A percentile compares a stretch with the other conserved stretches of the same genome.
Conservation (phyloP, 257 asterid genomes). For the Mentha longifolia region DNA sequence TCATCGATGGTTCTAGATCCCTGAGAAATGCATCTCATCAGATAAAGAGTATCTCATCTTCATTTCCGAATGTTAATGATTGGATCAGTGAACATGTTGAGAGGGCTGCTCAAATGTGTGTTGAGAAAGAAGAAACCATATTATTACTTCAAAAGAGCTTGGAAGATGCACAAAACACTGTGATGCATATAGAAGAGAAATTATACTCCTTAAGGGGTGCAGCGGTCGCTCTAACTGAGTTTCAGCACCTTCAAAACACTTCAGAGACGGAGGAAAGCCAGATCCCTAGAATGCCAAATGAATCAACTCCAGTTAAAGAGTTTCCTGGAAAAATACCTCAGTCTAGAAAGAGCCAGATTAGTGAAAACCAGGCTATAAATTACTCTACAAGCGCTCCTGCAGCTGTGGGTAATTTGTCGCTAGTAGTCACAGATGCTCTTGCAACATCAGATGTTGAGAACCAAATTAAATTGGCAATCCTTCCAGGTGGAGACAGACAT, state of each 20-base stretch:
- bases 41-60: slow-evolving; percentile 61
- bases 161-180: slow-evolving; percentile 75
- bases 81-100: slow-evolving; percentile 72
- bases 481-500: slow-evolving; percentile 37
- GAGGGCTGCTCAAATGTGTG: slow-evolving; percentile 68
- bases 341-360: slow-evolving; percentile 34
- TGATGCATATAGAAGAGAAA: slow-evolving; percentile 70
- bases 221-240: slow-evolving; percentile 63
- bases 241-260: slow-evolving; percentile 52
- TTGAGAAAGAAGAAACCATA: slow-evolving; percentile 79
- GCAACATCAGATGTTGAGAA: slow-evolving; percentile 32
- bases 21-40: slow-evolving; percentile 71
- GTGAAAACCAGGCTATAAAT: slow-evolving; percentile 35
- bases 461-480: slow-evolving; percentile 39
- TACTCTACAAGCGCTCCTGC: slow-evolving; percentile 25
- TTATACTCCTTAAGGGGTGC: slow-evolving; percentile 73
- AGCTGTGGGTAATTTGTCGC: slow-evolving; percentile 27
- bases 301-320: slow-evolving; percentile 35
- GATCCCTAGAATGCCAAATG: slow-evolving; percentile 39
- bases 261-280: slow-evolving; percentile 41
- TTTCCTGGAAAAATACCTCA: slow-evolving; percentile 24
- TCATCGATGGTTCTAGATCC: slow-evolving; percentile 78
- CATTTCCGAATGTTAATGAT: slow-evolving; percentile 64
- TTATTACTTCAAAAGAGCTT: slow-evolving; percentile 62
- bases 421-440: slow-evolving; percentile 24